Evolutionary conservation across 495 filamentous ascomycete genomes (phyloP).

Genomic region (Penicillium argentinense): DNA sequence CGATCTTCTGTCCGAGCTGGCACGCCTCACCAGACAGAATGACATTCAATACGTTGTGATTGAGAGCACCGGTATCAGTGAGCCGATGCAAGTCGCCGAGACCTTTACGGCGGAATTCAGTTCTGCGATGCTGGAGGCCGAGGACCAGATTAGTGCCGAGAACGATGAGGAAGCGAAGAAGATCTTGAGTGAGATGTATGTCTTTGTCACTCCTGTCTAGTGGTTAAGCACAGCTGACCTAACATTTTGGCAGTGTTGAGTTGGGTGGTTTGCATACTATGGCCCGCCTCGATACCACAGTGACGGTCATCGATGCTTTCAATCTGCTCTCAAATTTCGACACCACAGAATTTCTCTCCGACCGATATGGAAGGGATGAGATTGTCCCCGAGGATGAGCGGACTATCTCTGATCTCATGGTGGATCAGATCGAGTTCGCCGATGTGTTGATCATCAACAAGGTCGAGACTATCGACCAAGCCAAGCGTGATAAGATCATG

Average conservation of each 20-base stretch:
- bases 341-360: constrained; percentile 55
- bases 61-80: constrained; percentile 61
- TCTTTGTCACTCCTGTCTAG: not conserved
- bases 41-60: constrained; percentile 59
- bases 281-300: constrained; percentile 57
- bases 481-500: constrained; percentile 38
- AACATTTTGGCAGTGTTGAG: constrained; percentile 32
- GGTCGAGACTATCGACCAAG: constrained; percentile 41
- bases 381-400: constrained; percentile 56
- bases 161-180: constrained; percentile 34
- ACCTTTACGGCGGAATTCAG: constrained; percentile 57
- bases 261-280: constrained; percentile 52
- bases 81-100: constrained; percentile 63
- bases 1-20: constrained; percentile 56
- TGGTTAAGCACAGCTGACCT: not conserved
- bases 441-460: constrained; percentile 62
- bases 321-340: constrained; percentile 57
- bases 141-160: constrained; percentile 24
- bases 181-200: constrained; percentile 41
- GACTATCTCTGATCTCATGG: constrained; percentile 60
- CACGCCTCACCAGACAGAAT: constrained; percentile 45
- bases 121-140: constrained; percentile 39
- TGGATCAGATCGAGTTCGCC: constrained; percentile 63
- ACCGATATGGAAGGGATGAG: constrained; percentile 42
- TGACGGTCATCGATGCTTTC: constrained; percentile 60